These are phyloP conservation scores for Acanthamoeba royreba DNA, from an alignment of 208 protist genomes.

Conservation along the genomic window DNA sequence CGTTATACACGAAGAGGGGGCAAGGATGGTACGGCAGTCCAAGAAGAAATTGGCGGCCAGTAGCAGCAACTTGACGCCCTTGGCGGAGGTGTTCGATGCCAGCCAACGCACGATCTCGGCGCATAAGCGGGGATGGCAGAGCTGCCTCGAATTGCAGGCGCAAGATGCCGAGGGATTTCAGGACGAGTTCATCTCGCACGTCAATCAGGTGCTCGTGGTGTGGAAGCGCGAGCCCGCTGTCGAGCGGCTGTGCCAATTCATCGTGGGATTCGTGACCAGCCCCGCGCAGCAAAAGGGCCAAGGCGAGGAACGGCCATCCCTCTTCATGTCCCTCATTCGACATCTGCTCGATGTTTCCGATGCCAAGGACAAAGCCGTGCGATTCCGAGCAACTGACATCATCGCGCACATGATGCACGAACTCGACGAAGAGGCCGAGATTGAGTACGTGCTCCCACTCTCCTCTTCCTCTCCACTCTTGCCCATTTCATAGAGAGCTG, in stretches of 20 bases:
- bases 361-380: constrained; percentile 7
- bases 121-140: not conserved
- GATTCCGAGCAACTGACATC: not conserved
- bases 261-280: not conserved
- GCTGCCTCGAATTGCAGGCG: not conserved
- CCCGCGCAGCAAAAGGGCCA: not conserved
- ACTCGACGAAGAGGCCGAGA: constrained; percentile 16
- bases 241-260: not conserved
- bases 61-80: no score
- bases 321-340: not conserved
- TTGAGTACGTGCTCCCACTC: not conserved
- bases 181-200: not conserved
- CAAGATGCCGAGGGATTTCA: not conserved
- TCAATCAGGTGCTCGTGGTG: not conserved
- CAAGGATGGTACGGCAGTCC: not conserved
- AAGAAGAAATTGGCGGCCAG: not conserved
- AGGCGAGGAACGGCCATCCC: not conserved
- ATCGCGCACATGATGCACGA: not conserved
- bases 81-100: not conserved
- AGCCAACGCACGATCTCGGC: not conserved
- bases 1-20: no score
- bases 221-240: constrained; percentile 13
- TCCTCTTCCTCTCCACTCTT: not conserved
- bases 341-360: not conserved
- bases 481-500: not conserved